Evolutionary conservation across 805 yeast species (phyloP).

Genomic region (Candida wancherniae): DNA sequence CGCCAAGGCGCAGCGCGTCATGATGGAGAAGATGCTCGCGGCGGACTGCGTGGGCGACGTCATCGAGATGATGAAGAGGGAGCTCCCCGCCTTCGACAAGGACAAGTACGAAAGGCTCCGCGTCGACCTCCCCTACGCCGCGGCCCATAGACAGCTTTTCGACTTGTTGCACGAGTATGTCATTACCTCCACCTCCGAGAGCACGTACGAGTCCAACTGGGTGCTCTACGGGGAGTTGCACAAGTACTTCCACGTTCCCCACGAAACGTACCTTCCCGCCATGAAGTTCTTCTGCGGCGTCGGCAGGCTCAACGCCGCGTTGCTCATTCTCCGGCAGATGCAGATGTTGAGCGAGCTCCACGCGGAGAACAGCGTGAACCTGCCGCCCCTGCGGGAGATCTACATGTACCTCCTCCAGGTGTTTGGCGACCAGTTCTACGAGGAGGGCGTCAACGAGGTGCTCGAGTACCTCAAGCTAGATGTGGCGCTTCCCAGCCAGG

Average conservation of each 20-base stretch:
- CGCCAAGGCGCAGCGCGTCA: conserved; percentile 25
- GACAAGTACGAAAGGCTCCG: conserved; percentile 28
- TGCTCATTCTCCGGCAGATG: conserved; percentile 57
- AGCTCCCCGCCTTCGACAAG: conserved; percentile 32
- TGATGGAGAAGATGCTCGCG: conserved; percentile 26
- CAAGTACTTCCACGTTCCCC: conserved; percentile 53
- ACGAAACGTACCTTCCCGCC: conserved; percentile 53
- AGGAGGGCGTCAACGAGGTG: conserved; percentile 60
- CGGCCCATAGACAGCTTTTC: conserved; percentile 26
- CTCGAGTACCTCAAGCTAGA: conserved; percentile 66
- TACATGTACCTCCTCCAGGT: conserved; percentile 56
- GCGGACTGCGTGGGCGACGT: conserved; percentile 37
- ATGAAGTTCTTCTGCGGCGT: conserved; percentile 52
- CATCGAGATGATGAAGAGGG: conserved; percentile 38
- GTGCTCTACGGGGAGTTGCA: conserved; percentile 53
- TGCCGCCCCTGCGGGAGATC: conserved; percentile 36
- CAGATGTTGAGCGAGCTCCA: conserved; percentile 51
- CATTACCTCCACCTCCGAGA: conserved; percentile 25
- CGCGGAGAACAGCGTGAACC: conserved; percentile 24
- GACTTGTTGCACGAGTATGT: conserved; percentile 28
- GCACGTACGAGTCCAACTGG: conserved; percentile 48
- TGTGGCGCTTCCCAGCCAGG: conserved; percentile 42
- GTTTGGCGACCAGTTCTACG: conserved; percentile 56
- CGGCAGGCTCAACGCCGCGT: conserved; percentile 56
- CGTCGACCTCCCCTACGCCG: conserved; percentile 19